phyloP scores from a whole-genome alignment of 1,139 yeast species.

The Kodamaea sp. region DNA sequence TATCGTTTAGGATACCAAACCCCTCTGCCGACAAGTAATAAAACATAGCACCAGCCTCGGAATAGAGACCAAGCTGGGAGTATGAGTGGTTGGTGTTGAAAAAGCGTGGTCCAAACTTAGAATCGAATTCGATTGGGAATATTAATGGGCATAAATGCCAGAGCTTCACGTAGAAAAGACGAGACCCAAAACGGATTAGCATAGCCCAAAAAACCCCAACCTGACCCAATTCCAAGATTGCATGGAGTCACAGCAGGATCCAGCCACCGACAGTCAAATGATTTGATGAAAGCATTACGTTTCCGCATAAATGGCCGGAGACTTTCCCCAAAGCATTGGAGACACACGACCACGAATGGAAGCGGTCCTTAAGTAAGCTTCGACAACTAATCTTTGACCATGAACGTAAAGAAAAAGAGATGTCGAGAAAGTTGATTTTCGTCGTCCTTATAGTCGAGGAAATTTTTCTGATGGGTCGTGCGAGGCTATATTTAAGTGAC shows the following conservation, averaged over 20 bases:
- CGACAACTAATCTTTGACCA: slow-evolving; percentile 83
- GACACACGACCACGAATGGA: slow-evolving; percentile 8
- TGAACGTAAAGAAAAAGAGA: slow-evolving; percentile 44
- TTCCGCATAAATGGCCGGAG: slow-evolving; percentile 82
- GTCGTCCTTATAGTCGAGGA: slow-evolving; percentile 7
- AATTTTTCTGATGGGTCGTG: slow-evolving; percentile 13
- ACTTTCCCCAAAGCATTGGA: slow-evolving; percentile 85
- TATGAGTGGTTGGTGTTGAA: no score
- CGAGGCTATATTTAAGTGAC: slow-evolving; percentile 1
- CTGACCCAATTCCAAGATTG: neutral
- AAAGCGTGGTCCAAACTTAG: no score
- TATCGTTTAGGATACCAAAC: slow-evolving; percentile 63
- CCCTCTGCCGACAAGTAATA: slow-evolving; percentile 58
- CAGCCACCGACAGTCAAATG: slow-evolving; percentile 22
- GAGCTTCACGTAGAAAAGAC: slow-evolving; percentile 18
- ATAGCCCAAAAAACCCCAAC: neutral
- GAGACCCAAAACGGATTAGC: slow-evolving; percentile 17
- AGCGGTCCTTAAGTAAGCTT: slow-evolving; percentile 63
- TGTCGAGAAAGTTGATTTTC: neutral
- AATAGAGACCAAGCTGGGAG: slow-evolving; percentile 16
- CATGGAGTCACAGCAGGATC: neutral
- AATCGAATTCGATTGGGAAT: no score
- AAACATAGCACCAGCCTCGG: slow-evolving; percentile 13
- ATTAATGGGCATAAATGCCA: slow-evolving; percentile 12
- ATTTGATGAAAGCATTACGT: slow-evolving; percentile 48